phyloP scores from a whole-genome alignment of 208 protist species.

The Acanthamoeba royreba region DNA sequence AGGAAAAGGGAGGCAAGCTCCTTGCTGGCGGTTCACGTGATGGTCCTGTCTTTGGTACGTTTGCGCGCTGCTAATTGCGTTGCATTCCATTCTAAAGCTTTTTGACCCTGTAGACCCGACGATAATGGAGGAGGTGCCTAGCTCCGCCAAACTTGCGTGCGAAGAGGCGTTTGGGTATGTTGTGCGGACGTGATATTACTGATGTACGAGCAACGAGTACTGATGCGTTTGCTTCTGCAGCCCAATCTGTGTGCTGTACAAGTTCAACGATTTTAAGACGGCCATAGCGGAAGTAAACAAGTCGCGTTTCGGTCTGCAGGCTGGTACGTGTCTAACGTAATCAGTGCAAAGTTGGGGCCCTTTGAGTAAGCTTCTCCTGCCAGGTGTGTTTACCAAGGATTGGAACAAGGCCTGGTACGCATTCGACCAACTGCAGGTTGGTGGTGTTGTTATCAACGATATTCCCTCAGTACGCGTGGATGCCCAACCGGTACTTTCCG shows the following conservation, averaged over 20 bases:
- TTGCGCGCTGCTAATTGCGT: no score
- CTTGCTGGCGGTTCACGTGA: neutral
- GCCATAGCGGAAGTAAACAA: constrained; percentile 3
- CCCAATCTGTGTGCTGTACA: neutral
- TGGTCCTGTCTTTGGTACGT: neutral
- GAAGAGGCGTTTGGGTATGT: constrained; percentile 43
- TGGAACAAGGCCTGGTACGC: constrained; percentile 40
- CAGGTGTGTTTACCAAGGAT: constrained; percentile 26
- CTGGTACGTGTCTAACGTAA: no score
- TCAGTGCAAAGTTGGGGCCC: no score
- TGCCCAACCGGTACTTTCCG: neutral
- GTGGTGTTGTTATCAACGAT: constrained; percentile 73
- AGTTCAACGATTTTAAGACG: constrained; percentile 51
- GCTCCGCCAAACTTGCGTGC: neutral
- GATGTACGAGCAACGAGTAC: no score
- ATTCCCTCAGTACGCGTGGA: constrained; percentile 47
- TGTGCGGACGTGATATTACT: no score
- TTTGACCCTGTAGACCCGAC: neutral
- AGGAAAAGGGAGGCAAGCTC: constrained; percentile 1
- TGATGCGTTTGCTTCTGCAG: neutral
- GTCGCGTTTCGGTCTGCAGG: constrained; percentile 68
- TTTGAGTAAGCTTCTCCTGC: no score
- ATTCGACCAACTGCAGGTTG: constrained; percentile 65
- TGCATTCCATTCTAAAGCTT: neutral
- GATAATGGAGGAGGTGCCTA: constrained; percentile 2